These are phyloP conservation scores for Handroanthus guayacan DNA, from an alignment of 257 asterid genomes.

Conservation along the genomic window DNA sequence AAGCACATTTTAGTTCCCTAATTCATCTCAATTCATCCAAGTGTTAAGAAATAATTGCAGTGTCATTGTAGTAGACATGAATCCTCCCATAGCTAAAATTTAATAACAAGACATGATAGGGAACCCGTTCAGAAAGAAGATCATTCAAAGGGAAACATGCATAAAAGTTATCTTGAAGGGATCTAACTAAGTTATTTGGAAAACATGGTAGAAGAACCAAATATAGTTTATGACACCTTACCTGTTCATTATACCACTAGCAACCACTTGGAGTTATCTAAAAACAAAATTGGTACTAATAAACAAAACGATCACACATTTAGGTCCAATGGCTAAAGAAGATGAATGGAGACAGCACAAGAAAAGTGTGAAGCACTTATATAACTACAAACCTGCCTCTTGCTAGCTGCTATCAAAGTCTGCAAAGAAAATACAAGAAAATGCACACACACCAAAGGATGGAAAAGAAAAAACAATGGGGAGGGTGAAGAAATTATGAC, in stretches of 20 bases:
- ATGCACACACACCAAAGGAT: background rate
- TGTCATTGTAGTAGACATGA: background rate
- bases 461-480: background rate
- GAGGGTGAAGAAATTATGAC: background rate
- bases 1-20: background rate
- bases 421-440: background rate
- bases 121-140: background rate
- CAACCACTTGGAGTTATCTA: background rate
- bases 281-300: background rate
- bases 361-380: background rate
- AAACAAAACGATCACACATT: background rate
- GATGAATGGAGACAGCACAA: background rate
- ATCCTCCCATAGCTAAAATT: background rate
- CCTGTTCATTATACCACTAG: background rate
- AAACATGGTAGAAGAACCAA: background rate
- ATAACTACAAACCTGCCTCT: background rate
- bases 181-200: background rate
- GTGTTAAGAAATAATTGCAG: background rate
- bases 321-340: background rate
- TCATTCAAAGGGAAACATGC: conserved; percentile 5
- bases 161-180: conserved; percentile 3
- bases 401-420: background rate
- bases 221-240: background rate
- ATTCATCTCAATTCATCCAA: background rate
- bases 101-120: background rate